Base-by-base conservation (phyloP, 768 basidiomycete species). In the Leucocoprinus leucothites region DNA sequence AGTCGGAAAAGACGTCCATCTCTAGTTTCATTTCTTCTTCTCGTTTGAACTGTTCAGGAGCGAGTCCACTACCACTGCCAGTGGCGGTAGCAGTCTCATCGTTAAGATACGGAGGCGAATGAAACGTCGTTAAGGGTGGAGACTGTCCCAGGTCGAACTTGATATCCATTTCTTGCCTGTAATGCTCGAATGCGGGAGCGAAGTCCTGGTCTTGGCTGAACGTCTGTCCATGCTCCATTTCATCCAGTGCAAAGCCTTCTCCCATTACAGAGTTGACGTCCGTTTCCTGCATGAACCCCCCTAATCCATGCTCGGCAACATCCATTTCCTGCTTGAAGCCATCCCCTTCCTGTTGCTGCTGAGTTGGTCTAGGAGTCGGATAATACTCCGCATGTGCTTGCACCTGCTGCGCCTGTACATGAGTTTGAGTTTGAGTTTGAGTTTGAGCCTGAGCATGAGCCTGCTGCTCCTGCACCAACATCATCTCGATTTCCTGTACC, bases 401-500 rank as follows among this genome's bases (percentile, higher is more conserved):
- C 13, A 31, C 34, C 7, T 31, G 8, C 18, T 28, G 16, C 18
- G 19, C 50, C 6, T 48, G 47, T 18, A 31, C 34, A 1, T 31
- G 8, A 9, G 16, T n/a, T 4, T 38, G 38, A 13, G 9, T 4
- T n/a, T 35, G 42, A 21, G n/a, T 4, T 13, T 53, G 51, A 13
- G 28, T 5, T 21, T 53, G 51, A 13, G 9, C 11, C 13, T 35
- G 41, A 21, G 11, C 6, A 9, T 53, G 51, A 18, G 28, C 9
- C 48, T 40, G 9, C 16, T 50, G 48, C 28, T 26, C 43, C n/a
- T 35, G 41, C 2, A 45, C 19, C 19, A 53, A 24, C 26, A 21
- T 53, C 35, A 77, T 54, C 24, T 69, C 62, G 9, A 66, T 61
- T 41, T 84, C 82, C 66, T 84, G 87, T 61, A 73, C 71, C 48